These are phyloP conservation scores for Tylopilus cervinicoccineus DNA, from an alignment of 768 basidiomycete species.

Conservation along the genomic window DNA sequence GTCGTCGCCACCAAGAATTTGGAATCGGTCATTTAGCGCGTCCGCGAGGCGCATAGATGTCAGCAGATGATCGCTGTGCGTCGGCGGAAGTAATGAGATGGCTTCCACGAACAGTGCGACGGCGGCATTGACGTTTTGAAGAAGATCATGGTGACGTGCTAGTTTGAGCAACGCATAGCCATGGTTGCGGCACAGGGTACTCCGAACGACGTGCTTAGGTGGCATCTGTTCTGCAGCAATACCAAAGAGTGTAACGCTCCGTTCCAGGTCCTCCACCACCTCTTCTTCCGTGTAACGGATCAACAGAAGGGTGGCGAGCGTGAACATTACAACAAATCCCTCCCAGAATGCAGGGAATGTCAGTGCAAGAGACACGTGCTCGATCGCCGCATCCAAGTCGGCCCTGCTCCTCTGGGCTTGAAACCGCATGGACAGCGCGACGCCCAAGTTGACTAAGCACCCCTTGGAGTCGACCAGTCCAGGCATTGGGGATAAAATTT, in stretches of 20 bases:
- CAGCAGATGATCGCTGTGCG: slow-evolving; percentile 9
- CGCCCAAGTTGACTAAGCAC: slow-evolving; percentile 8
- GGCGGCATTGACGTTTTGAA: slow-evolving; percentile 7
- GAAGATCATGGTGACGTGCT: not conserved
- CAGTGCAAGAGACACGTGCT: slow-evolving; percentile 4
- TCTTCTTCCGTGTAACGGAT: slow-evolving; percentile 1
- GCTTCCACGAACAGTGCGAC: slow-evolving; percentile 7
- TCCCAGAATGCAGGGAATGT: slow-evolving; percentile 8
- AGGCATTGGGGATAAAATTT: slow-evolving; percentile 3
- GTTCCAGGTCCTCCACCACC: slow-evolving; percentile 12
- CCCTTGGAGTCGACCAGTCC: slow-evolving; percentile 3
- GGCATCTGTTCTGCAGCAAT: slow-evolving; percentile 9
- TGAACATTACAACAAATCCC: not conserved
- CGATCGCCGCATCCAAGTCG: slow-evolving; percentile 20
- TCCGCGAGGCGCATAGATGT: not conserved
- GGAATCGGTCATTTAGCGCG: slow-evolving; percentile 2
- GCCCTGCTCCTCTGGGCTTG: not conserved
- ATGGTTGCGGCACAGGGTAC: slow-evolving; percentile 8
- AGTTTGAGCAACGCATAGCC: slow-evolving; percentile 10
- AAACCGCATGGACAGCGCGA: slow-evolving; percentile 17
- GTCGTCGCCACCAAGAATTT: not conserved
- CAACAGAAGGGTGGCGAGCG: slow-evolving; percentile 13
- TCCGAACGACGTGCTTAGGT: slow-evolving; percentile 7
- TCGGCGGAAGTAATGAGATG: slow-evolving; percentile 5
- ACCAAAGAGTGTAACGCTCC: slow-evolving; percentile 12